These are phyloP conservation scores for Sporothrix brasiliensis DNA, from an alignment of 2,329 filamentous ascomycete genomes.

Conservation along the genomic window DNA sequence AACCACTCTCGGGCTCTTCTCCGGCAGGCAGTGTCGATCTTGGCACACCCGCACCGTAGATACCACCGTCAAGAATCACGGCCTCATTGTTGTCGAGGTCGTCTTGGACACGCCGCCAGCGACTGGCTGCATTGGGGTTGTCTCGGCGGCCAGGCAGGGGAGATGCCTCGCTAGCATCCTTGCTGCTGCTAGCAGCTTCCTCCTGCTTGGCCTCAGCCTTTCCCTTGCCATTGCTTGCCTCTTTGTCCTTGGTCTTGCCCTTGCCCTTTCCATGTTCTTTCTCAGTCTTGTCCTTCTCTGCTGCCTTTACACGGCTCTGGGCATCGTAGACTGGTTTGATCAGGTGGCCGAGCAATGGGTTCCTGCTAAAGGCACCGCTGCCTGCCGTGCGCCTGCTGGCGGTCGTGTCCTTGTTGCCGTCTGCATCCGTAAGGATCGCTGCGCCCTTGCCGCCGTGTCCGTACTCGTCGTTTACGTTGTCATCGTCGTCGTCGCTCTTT, in stretches of 20 bases:
- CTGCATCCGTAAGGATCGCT: constrained; percentile 42
- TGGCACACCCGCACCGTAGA: constrained; percentile 47
- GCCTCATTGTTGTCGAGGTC: constrained; percentile 61
- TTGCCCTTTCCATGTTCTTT: constrained; percentile 35
- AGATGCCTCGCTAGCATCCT: background rate
- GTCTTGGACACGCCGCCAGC: constrained; percentile 65
- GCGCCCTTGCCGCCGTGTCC: constrained; percentile 37
- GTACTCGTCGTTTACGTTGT: constrained; percentile 36
- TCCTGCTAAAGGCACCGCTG: constrained; percentile 68
- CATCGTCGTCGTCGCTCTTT: constrained; percentile 25
- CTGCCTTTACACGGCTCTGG: constrained; percentile 41
- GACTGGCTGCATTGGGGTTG: constrained; percentile 42
- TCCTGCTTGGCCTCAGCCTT: background rate
- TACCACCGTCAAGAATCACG: constrained; percentile 61
- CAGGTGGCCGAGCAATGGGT: constrained; percentile 65
- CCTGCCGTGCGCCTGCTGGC: constrained; percentile 32
- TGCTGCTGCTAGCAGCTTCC: background rate
- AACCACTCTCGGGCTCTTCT: constrained; percentile 28
- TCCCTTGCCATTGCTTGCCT: constrained; percentile 1
- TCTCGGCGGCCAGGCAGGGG: constrained; percentile 49
- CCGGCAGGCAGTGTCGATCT: background rate
- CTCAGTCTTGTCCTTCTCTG: background rate
- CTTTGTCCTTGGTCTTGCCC: constrained; percentile 1
- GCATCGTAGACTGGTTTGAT: constrained; percentile 65
- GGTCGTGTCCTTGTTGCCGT: constrained; percentile 41